Evolutionary conservation across 2,329 filamentous ascomycete genomes (phyloP).

Genomic region (Phialemoniopsis sp.): DNA sequence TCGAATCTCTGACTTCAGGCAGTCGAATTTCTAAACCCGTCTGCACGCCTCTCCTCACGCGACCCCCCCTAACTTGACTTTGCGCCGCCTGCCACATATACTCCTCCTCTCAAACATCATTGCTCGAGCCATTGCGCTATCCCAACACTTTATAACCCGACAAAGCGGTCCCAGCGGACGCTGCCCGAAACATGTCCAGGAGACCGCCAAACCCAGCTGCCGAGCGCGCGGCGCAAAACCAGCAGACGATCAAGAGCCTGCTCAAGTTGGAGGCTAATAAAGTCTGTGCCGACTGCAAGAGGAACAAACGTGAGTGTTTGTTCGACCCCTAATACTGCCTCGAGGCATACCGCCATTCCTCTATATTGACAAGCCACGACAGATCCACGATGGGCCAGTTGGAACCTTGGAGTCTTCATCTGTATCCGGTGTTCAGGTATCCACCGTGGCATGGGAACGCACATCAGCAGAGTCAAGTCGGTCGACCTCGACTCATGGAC

Average conservation of each 20-base stretch:
- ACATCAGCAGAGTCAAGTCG: conserved; percentile 96
- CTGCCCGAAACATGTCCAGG: conserved; percentile 61
- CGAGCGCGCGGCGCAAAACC: conserved; percentile 89
- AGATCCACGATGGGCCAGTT: conserved; percentile 99
- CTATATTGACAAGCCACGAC: conserved; percentile 9
- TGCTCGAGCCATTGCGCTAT: not conserved
- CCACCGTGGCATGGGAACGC: conserved; percentile 97
- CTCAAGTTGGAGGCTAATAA: conserved; percentile 96
- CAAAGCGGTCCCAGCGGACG: no score
- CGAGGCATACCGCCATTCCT: no score
- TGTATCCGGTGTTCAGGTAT: conserved; percentile 99
- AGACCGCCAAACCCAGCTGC: conserved; percentile 72
- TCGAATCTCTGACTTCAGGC: no score
- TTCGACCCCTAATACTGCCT: conserved; percentile 4
- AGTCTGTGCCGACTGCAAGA: conserved; percentile 96
- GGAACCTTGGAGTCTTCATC: conserved; percentile 96
- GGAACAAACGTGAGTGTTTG: conserved; percentile 79
- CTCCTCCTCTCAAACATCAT: not conserved
- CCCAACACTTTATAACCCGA: no score
- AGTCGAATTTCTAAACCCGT: no score
- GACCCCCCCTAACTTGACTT: no score
- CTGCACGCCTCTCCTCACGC: no score
- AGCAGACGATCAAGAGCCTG: conserved; percentile 87
- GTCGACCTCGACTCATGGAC: conserved; percentile 98
- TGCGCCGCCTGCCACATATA: no score